phyloP scores from a whole-genome alignment of 2,329 filamentous ascomycete genomes.

The Cladophialophora yegresii region DNA sequence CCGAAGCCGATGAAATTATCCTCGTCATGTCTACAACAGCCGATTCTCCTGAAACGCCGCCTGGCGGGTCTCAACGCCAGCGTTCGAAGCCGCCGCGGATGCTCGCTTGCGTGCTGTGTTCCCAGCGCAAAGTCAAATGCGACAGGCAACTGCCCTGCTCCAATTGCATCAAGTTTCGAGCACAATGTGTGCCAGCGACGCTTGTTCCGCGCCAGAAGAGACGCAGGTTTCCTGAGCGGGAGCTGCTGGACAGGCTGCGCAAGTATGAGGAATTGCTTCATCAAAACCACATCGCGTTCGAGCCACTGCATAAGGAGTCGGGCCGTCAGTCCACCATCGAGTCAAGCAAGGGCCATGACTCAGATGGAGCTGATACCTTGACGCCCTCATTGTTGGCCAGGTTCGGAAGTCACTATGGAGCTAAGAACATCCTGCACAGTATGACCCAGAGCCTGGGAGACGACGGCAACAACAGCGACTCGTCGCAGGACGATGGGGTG shows the following conservation, averaged over 20 bases:
- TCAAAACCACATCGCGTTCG: conserved; percentile 68
- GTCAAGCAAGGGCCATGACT: conserved; percentile 29
- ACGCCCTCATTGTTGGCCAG: conserved; percentile 36
- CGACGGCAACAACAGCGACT: conserved; percentile 40
- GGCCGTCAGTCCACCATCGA: conserved; percentile 32
- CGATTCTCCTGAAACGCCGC: neutral
- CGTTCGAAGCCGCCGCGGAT: conserved; percentile 36
- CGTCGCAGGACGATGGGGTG: conserved; percentile 40
- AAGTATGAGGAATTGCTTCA: conserved; percentile 68
- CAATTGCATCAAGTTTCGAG: conserved; percentile 52
- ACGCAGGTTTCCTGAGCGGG: conserved; percentile 68
- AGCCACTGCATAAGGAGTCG: conserved; percentile 57
- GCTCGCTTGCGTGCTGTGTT: conserved; percentile 61
- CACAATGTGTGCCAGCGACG: conserved; percentile 55
- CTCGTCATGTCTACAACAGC: neutral
- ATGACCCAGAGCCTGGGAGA: conserved; percentile 45
- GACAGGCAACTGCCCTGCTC: conserved; percentile 9
- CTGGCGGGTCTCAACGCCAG: neutral
- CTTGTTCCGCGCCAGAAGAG: conserved; percentile 58
- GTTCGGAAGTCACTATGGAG: conserved; percentile 38
- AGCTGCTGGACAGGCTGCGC: conserved; percentile 68
- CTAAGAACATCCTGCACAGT: conserved; percentile 50
- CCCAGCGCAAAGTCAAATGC: conserved; percentile 14
- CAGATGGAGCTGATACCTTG: conserved; percentile 35
- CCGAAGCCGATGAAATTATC: neutral